Conservation (phyloP, 106 monocot species). For the Acorus calamus region DNA sequence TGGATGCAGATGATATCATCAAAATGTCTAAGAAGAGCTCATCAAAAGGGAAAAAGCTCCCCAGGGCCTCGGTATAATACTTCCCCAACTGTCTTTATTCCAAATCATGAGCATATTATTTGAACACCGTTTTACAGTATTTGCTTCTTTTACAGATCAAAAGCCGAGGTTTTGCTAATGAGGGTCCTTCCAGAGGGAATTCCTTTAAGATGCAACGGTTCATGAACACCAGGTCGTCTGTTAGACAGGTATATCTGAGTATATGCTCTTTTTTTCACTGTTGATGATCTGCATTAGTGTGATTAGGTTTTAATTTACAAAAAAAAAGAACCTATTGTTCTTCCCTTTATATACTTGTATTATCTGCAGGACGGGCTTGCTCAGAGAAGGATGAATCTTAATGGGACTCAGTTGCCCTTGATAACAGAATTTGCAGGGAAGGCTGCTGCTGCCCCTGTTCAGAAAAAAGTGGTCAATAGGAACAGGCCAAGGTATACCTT, state of each 20-base stretch:
- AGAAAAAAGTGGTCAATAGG: too few relatives aligned
- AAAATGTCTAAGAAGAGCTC: constrained; percentile 79
- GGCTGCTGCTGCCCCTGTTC: too few relatives aligned
- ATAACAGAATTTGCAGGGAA: too few relatives aligned
- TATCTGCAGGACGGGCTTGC: too few relatives aligned
- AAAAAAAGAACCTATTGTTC: too few relatives aligned
- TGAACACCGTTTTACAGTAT: background rate
- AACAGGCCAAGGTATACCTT: too few relatives aligned
- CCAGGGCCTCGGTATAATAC: constrained; percentile 34
- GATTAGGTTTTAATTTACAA: background rate
- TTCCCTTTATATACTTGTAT: too few relatives aligned
- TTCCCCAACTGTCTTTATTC: background rate
- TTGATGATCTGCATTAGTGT: background rate
- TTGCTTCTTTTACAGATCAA: constrained; percentile 34
- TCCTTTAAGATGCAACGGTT: constrained; percentile 38
- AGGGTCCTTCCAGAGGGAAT: constrained; percentile 28
- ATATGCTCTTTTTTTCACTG: background rate
- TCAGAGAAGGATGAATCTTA: too few relatives aligned
- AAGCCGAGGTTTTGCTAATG: constrained; percentile 51
- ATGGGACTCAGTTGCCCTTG: too few relatives aligned
- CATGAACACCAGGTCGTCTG: constrained; percentile 67
- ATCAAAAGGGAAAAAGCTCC: constrained; percentile 38
- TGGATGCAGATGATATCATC: constrained; percentile 79
- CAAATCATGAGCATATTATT: background rate
- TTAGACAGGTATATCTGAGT: constrained; percentile 59